Evolutionary conservation across 1,284 basidiomycete genomes (phyloP).

Genomic region (Cutaneotrichosporon arboriforme): DNA sequence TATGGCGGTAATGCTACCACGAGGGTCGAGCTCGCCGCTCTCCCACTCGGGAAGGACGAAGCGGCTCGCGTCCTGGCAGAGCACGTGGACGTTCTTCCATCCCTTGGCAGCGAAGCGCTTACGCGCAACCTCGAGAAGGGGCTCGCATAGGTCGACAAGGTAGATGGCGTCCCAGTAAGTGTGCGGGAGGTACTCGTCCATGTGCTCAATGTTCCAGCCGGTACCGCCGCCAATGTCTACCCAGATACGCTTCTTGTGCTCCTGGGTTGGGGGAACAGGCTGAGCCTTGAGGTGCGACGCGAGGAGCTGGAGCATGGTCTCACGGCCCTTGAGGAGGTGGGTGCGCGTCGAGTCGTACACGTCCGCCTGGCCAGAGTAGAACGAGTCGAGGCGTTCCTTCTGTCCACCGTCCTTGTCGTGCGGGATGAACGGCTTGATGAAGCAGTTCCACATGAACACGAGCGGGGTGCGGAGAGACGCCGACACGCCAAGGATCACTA

Average conservation of each 20-base stretch:
- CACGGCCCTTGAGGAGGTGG: slow-evolving; percentile 60
- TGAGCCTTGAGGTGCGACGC: slow-evolving; percentile 61
- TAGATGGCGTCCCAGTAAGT: slow-evolving; percentile 65
- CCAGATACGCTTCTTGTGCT: slow-evolving; percentile 56
- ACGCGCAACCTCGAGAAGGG: slow-evolving; percentile 65
- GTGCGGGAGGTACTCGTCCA: slow-evolving; percentile 64
- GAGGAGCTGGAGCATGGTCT: slow-evolving; percentile 64
- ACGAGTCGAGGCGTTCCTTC: slow-evolving; percentile 49
- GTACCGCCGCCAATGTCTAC: slow-evolving; percentile 79
- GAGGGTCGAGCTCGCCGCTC: slow-evolving; percentile 51
- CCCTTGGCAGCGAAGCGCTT: slow-evolving; percentile 63
- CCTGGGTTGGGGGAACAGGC: slow-evolving; percentile 33
- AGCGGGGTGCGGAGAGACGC: slow-evolving; percentile 27
- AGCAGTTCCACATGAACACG: slow-evolving; percentile 48
- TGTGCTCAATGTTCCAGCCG: slow-evolving; percentile 75
- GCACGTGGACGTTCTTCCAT: slow-evolving; percentile 68
- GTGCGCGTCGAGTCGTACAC: slow-evolving; percentile 64
- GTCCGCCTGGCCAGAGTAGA: slow-evolving; percentile 64
- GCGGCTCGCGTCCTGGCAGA: slow-evolving; percentile 68
- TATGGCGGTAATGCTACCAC: slow-evolving; percentile 58
- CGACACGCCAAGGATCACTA: slow-evolving; percentile 21
- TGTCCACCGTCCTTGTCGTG: slow-evolving; percentile 32
- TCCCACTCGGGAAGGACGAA: slow-evolving; percentile 64
- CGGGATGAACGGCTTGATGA: slow-evolving; percentile 49
- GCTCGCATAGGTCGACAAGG: slow-evolving; percentile 68